Base-by-base conservation (phyloP, 2,329 filamentous ascomycete genomes). In the Dactylellina sp. region DNA sequence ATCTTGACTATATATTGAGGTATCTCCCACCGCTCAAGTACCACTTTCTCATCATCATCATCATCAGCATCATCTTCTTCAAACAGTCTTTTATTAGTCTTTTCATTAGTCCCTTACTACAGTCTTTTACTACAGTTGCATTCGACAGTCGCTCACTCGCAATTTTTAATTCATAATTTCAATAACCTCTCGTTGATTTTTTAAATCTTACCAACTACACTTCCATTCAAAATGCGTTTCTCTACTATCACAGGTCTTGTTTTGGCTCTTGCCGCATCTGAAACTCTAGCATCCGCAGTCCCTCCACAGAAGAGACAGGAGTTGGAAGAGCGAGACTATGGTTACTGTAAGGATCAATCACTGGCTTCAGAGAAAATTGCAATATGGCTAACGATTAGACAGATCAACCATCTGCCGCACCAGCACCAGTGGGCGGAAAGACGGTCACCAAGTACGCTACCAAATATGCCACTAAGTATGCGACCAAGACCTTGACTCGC, bases 201-300 rank as follows among this genome's bases (percentile, higher is more conserved):
- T 39, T 18, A 18, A 9, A 14, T 55, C 24, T 16, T 16, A 28
- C 4, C 12, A 46, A 20, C 28, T 32, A 32, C 28, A 4, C 28
- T 9, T 32, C 9, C 9, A 32, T 25, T 24, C 16, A 56, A 39
- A 25, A 56, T 56, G 52, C 35, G 37, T 1, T 42, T 56, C 52
- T n/a, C 16, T 56, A 24, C 16, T 28, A 16, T 56, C 32, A 25
- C 9, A 4, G 18, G 37, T 32, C 20, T 40, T 16, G 7, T 56
- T n/a, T 12, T 56, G 37, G 52, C 52, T 14, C 42, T 56, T 16
- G 52, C 52, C 20, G 35, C 52, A 14, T 40, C 52, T 6, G 52
- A 42, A 9, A 20, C 37, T 42, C 20, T 40, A 9, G 52, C 52
- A 3, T 56, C 52, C 14, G 18, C 37, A 16, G 16, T 56, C 6